Evolutionary conservation across 2,329 filamentous ascomycete species (phyloP).

Genomic region (Pseudogymnoascus sp.): DNA sequence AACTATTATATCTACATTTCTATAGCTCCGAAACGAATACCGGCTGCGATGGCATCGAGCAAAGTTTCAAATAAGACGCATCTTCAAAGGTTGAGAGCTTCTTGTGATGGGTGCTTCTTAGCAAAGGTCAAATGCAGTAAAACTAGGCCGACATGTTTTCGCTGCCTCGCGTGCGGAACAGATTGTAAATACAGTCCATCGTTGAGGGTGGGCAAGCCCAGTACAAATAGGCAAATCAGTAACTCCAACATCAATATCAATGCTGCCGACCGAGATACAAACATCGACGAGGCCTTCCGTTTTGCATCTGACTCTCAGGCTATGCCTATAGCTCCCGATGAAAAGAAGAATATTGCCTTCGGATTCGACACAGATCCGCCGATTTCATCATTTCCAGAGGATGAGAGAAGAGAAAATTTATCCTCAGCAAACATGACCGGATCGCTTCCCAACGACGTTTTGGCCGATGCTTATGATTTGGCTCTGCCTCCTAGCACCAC

Average conservation of each 20-base stretch:
- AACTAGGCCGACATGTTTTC: slow-evolving; percentile 42
- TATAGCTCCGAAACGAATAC: neutral
- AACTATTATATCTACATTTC: neutral
- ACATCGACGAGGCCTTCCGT: neutral
- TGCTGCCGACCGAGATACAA: neutral
- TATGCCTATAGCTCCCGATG: slow-evolving; percentile 4
- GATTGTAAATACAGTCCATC: slow-evolving; percentile 46
- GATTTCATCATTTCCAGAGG: neutral
- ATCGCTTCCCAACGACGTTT: neutral
- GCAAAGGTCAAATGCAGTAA: slow-evolving; percentile 51
- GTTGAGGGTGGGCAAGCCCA: slow-evolving; percentile 42
- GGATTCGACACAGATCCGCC: slow-evolving; percentile 5
- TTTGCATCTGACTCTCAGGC: neutral
- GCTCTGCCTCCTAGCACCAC: neutral
- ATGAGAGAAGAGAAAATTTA: neutral
- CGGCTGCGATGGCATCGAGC: slow-evolving; percentile 12
- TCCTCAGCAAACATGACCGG: neutral
- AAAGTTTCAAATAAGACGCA: slow-evolving; percentile 26
- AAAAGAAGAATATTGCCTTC: neutral
- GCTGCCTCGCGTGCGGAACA: slow-evolving; percentile 41
- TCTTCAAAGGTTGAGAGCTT: slow-evolving; percentile 38
- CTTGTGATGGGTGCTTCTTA: slow-evolving; percentile 47
- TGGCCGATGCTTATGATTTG: neutral
- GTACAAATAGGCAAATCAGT: slow-evolving; percentile 26
- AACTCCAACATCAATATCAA: slow-evolving; percentile 12